phyloP scores from a whole-genome alignment of 257 asterid species.

The Fraxinus pennsylvanica region DNA sequence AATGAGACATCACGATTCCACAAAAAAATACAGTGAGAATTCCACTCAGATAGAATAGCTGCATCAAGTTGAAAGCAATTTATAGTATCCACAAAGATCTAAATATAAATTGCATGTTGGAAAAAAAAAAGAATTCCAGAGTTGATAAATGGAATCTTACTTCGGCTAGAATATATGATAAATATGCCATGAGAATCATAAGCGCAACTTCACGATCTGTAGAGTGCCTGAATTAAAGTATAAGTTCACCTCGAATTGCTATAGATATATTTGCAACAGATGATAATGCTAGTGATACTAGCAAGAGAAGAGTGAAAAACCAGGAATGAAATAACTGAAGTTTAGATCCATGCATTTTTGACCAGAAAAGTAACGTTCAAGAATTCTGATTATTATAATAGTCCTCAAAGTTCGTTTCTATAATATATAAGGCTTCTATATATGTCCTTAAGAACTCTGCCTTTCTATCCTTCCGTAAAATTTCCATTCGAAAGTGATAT shows the following conservation, averaged over 20 bases:
- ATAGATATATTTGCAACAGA: neutral
- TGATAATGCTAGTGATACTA: neutral
- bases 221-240: conserved; percentile 39
- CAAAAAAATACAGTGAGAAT: conserved; percentile 53
- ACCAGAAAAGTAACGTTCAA: neutral
- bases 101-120: neutral
- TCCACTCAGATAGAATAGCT: conserved; percentile 45
- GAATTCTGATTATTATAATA: neutral
- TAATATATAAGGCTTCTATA: neutral
- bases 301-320: neutral
- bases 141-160: conserved; percentile 23
- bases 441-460: too few species aligned
- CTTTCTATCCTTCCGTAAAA: neutral
- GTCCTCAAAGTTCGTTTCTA: neutral
- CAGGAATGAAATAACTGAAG: neutral
- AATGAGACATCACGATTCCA: conserved; percentile 53
- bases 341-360: neutral
- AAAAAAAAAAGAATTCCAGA: neutral
- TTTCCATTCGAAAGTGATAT: neutral
- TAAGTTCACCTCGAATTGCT: neutral
- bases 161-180: conserved; percentile 46
- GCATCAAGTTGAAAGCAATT: conserved; percentile 18
- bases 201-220: conserved; percentile 56
- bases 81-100: neutral
- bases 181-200: conserved; percentile 54